Conservation (phyloP, 352 stramenopile genomes). For the Globisporangium iwayamae region DNA sequence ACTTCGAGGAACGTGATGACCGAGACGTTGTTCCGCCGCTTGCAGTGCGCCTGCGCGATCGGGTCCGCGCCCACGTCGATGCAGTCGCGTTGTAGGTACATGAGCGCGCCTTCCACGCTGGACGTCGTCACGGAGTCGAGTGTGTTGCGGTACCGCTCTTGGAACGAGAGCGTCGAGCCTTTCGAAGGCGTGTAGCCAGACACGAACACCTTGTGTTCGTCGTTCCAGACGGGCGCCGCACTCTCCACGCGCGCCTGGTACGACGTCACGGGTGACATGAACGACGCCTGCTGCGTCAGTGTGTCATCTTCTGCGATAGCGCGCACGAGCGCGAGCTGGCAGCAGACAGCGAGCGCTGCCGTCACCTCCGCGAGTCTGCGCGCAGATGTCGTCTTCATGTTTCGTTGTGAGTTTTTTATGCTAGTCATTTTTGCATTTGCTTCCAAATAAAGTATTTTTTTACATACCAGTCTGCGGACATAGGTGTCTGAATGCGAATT, state of each 20-base stretch:
- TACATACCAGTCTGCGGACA: too few species aligned
- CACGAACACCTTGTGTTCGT: slow-evolving; percentile 38
- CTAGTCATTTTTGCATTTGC: too few species aligned
- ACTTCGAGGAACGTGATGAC: slow-evolving; percentile 66
- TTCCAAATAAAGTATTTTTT: too few species aligned
- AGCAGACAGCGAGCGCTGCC: not conserved
- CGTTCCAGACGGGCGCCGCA: slow-evolving; percentile 48
- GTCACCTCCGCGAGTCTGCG: not conserved
- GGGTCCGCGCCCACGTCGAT: slow-evolving; percentile 49
- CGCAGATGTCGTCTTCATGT: not conserved
- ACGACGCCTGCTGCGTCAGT: slow-evolving; percentile 23
- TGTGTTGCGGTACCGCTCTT: slow-evolving; percentile 40
- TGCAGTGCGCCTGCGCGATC: slow-evolving; percentile 23
- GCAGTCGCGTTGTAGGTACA: slow-evolving; percentile 71
- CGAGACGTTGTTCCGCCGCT: slow-evolving; percentile 55
- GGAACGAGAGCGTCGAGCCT: slow-evolving; percentile 26
- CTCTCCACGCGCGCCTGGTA: slow-evolving; percentile 60
- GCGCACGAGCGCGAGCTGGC: not conserved
- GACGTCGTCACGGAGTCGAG: slow-evolving; percentile 70
- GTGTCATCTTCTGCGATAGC: not conserved
- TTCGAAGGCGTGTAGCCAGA: slow-evolving; percentile 21
- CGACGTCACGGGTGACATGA: slow-evolving; percentile 45
- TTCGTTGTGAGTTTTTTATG: too few species aligned
- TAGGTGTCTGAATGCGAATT: too few species aligned
- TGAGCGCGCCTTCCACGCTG: slow-evolving; percentile 61